phyloP scores from a whole-genome alignment of 352 stramenopile species.

The Pythium periplocum region DNA sequence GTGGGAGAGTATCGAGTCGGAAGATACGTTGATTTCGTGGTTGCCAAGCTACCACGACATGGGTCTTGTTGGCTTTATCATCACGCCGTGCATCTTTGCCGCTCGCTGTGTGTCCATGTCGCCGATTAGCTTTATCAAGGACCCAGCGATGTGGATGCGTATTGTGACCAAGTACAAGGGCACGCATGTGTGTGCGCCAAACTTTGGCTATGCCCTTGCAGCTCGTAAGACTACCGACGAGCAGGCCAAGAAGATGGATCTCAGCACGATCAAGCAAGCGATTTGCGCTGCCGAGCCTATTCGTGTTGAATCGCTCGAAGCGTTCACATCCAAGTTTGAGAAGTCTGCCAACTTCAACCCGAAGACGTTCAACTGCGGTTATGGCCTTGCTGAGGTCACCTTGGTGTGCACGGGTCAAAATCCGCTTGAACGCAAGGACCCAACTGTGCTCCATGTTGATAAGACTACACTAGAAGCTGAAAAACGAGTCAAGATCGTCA shows the following conservation, averaged over 20 bases:
- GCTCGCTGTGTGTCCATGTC: constrained; percentile 77
- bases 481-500: constrained; percentile 33
- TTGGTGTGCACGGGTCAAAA: constrained; percentile 74
- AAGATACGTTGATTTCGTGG: constrained; percentile 74
- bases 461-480: constrained; percentile 61
- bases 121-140: constrained; percentile 83
- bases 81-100: constrained; percentile 48
- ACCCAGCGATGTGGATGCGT: constrained; percentile 78
- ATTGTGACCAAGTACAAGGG: constrained; percentile 69
- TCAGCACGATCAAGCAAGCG: constrained; percentile 61
- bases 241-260: constrained; percentile 49
- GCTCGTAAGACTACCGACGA: constrained; percentile 72
- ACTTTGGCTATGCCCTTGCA: constrained; percentile 75
- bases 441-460: constrained; percentile 58
- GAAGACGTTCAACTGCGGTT: constrained; percentile 77
- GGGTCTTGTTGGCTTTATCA: constrained; percentile 80
- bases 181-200: constrained; percentile 71
- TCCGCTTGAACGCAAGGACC: constrained; percentile 34
- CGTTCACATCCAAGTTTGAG: constrained; percentile 66
- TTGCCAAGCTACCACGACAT: constrained; percentile 83
- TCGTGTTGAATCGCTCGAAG: constrained; percentile 64
- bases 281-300: constrained; percentile 83
- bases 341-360: constrained; percentile 47
- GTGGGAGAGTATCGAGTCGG: constrained; percentile 55
- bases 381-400: constrained; percentile 79